Evolutionary conservation across 1,284 basidiomycete genomes (phyloP), one percentile per base, ranked within the genome.

Genomic region (Xerocomus subilludens): DNA sequence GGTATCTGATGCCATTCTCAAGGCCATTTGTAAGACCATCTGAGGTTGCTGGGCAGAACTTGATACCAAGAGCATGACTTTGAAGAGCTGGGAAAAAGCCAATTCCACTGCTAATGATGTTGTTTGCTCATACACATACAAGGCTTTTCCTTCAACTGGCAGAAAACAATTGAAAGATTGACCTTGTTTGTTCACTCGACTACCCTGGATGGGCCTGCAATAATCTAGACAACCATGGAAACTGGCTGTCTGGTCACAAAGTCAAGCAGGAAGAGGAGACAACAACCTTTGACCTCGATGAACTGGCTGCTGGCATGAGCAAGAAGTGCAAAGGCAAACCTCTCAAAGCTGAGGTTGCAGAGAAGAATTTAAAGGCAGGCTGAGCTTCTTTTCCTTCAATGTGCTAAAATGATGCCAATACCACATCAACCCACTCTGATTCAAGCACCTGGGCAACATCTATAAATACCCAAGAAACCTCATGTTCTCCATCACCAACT

Each of bases 141-240:
- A 67, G 27, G 21, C 38, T 0, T 76, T 68, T 68, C 30, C 65
- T 75, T 13, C 27, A 70, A 21, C 71, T 76, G 0, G 62, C 38
- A 1, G 51, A 75, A 10, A 70, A n/a, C n/a, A 23, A 70, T 38
- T 76, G 69, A 70, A 76, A 76, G 55, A 8, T 74, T 0, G 51
- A 76, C 1, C 20, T 32, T 3, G 47, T 76, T 2, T 76, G 74
- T 20, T 66, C 47, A 4, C 5, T n/a, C 2, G 55, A 74, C 51
- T 76, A 74, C 20, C 70, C 72, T n/a, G 67, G 72, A 13, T 76
- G 67, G 72, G 59, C 33, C 3, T 21, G 25, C 14, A 76, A 76
- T 33, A 74, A 76, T n/a, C 14, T 74, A 7, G 67, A 74, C 9
- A 36, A 45, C 21, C 4, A 51, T 7, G 64, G 70, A 1, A 70